Percentiles rank a stretch among this genome's conserved stretches.
Conservation (phyloP, 2,329 filamentous ascomycete genomes). For the Penicillium sp. region DNA sequence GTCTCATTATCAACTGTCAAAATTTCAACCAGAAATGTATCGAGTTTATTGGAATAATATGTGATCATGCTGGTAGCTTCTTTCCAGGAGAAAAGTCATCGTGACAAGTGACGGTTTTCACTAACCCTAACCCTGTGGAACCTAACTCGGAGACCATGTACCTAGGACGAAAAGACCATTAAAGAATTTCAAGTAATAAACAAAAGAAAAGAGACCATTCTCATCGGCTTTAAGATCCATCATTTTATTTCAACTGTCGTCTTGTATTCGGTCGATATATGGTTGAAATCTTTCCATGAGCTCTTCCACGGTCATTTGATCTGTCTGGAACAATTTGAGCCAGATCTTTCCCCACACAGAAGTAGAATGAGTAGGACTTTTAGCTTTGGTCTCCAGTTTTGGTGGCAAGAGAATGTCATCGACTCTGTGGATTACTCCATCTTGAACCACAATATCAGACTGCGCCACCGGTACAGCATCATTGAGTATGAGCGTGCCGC, state of each 20-base stretch:
- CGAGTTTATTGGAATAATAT: too few species aligned
- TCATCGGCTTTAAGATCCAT: neutral
- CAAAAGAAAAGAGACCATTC: neutral
- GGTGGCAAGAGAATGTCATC: slow-evolving; percentile 3
- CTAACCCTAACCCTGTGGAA: too few species aligned
- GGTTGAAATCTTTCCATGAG: slow-evolving; percentile 1
- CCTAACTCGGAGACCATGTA: too few species aligned
- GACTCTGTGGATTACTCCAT: slow-evolving; percentile 1
- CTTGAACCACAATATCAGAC: slow-evolving; percentile 4
- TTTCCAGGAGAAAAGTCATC: too few species aligned
- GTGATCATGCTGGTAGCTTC: too few species aligned
- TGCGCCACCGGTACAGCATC: neutral
- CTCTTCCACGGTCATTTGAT: neutral
- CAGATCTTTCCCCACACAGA: neutral
- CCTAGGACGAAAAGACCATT: too few species aligned
- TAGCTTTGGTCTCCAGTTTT: neutral
- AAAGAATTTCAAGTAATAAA: neutral
- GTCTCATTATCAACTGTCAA: too few species aligned
- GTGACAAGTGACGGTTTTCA: too few species aligned
- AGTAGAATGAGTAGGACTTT: neutral
- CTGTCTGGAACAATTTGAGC: neutral
- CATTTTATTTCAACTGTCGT: neutral
- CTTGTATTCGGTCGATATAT: neutral
- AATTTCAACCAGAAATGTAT: too few species aligned
- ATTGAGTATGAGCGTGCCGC: neutral